Conservation (phyloP, 2,329 filamentous ascomycete species). For the Bipolaris bicolor region DNA sequence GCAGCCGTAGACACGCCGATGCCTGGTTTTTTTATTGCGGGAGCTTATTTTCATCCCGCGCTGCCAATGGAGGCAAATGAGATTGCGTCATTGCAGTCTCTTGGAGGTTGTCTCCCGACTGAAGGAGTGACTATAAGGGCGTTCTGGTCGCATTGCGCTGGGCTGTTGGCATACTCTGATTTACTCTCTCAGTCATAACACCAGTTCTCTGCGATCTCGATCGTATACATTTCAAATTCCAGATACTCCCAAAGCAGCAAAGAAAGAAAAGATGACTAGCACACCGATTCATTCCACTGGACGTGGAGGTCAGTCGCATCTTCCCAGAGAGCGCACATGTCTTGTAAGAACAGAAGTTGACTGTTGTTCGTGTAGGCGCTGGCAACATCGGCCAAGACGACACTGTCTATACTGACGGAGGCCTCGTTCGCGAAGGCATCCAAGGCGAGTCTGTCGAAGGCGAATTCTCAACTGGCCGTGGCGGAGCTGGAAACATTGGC, state of each 20-base stretch:
- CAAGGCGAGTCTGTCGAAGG: conserved; percentile 46
- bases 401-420: conserved; percentile 54
- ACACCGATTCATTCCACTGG: conserved; percentile 60
- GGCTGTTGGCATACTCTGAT: conserved; percentile 7
- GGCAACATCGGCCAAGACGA: conserved; percentile 63
- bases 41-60: conserved; percentile 37
- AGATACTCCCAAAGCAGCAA: conserved; percentile 1
- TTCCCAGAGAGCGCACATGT: neutral
- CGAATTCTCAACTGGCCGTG: conserved; percentile 48
- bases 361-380: conserved; percentile 52
- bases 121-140: conserved; percentile 45
- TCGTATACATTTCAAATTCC: conserved; percentile 17
- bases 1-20: conserved; percentile 20
- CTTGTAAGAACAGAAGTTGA: conserved; percentile 11
- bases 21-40: conserved; percentile 22
- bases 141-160: conserved; percentile 16
- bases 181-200: conserved; percentile 17
- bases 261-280: conserved; percentile 33
- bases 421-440: conserved; percentile 55
- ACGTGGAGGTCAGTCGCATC: conserved; percentile 57
- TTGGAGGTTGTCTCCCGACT: conserved; percentile 20
- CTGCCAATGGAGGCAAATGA: conserved; percentile 23
- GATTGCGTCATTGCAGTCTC: conserved; percentile 38
- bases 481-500: conserved; percentile 51
- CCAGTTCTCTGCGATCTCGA: conserved; percentile 8